Percentiles rank a stretch among this genome's conserved stretches.
phyloP scores from a whole-genome alignment of 176 grass and related monocot genomes.

The Oryza brachyantha region DNA sequence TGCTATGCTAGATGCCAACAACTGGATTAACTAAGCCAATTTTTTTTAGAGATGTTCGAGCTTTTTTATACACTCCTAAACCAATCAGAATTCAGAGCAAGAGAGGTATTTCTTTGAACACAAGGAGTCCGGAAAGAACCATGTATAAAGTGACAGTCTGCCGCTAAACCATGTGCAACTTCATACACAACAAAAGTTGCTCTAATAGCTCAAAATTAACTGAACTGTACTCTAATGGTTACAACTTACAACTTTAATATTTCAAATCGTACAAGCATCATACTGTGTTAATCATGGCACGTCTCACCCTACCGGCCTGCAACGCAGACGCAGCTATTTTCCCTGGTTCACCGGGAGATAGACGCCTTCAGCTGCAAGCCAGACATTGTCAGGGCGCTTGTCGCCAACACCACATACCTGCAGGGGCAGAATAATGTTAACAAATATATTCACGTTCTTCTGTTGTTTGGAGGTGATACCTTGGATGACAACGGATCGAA shows the following conservation, averaged over 20 bases:
- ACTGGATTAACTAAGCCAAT: neutral
- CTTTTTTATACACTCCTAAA: neutral
- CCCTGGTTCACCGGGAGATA: slow-evolving; percentile 55
- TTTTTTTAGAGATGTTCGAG: neutral
- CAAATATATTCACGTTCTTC: neutral
- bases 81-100: neutral
- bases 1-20: no score
- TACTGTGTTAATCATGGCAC: neutral
- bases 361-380: slow-evolving; percentile 80
- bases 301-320: neutral
- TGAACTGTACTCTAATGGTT: slow-evolving; percentile 10
- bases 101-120: neutral
- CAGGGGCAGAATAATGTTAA: slow-evolving; percentile 22
- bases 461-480: slow-evolving; percentile 1
- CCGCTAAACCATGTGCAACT: neutral
- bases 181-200: slow-evolving; percentile 24
- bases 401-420: slow-evolving; percentile 84
- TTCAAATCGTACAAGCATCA: neutral
- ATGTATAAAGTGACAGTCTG: neutral
- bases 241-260: slow-evolving; percentile 18
- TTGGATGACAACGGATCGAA: neutral
- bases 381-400: slow-evolving; percentile 81
- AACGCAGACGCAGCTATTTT: slow-evolving; percentile 34
- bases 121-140: neutral
- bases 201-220: neutral